Conservation (phyloP, 352 stramenopile genomes). For the Phytopythium litorale region DNA sequence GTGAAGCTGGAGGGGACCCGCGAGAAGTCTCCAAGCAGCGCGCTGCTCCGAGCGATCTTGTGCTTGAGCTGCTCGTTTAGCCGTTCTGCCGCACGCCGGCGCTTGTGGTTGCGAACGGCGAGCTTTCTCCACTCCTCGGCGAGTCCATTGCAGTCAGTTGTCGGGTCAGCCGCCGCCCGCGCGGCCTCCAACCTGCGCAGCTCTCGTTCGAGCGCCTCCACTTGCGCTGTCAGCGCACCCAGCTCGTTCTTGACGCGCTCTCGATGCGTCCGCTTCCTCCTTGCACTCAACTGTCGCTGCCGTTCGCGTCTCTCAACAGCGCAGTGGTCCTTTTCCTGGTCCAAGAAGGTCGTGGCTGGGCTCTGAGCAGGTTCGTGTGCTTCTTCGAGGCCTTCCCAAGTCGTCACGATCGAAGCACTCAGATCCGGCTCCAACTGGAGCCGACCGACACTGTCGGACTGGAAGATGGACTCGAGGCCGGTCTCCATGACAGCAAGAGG, state of each 20-base stretch:
- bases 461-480: background rate
- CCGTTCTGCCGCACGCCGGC: background rate
- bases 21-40: background rate
- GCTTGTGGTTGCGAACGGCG: background rate
- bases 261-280: constrained; percentile 2
- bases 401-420: background rate
- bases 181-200: background rate
- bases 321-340: too few species aligned
- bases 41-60: background rate
- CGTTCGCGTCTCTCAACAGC: background rate
- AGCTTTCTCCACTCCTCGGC: background rate
- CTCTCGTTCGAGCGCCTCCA: background rate
- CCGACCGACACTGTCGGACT: background rate
- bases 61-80: constrained; percentile 1
- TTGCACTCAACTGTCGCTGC: background rate
- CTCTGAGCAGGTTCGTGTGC: background rate
- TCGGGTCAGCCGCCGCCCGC: too few species aligned
- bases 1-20: background rate
- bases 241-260: constrained; percentile 1
- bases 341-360: too few species aligned
- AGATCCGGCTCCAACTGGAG: background rate
- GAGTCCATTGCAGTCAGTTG: too few species aligned
- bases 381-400: background rate
- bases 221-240: background rate
- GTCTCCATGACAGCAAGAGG: background rate